A percentile compares a stretch with the other conserved stretches of the same genome.
Conservation (phyloP, 192 early-diverging fungal species). For the Rhizoclosmatium globosum region DNA sequence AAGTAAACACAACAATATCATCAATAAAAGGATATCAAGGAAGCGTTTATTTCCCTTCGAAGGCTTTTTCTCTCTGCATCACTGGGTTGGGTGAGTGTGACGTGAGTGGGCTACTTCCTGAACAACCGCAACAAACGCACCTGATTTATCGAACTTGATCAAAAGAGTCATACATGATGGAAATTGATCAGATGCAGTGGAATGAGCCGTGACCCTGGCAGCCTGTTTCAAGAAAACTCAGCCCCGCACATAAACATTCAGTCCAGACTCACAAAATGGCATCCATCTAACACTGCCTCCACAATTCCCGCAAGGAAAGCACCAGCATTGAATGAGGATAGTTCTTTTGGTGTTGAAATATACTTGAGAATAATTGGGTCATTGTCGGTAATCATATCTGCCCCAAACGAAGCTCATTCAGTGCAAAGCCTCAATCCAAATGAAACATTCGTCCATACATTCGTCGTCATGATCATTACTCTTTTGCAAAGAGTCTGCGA, state of each 20-base stretch:
- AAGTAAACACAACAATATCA: neutral
- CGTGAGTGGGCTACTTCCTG: neutral
- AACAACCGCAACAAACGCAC: conserved; percentile 15
- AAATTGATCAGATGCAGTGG: conserved; percentile 85
- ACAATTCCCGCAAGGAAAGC: conserved; percentile 97
- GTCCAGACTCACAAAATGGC: conserved; percentile 80
- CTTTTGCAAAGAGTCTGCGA: conserved; percentile 95
- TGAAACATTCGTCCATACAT: conserved; percentile 63
- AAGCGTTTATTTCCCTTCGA: conserved; percentile 39
- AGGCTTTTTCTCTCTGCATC: conserved; percentile 45
- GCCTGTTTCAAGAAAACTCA: neutral
- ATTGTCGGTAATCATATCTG: conserved; percentile 99
- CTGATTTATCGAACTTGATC: conserved; percentile 88
- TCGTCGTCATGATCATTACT: conserved; percentile 97
- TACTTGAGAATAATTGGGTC: conserved; percentile 90
- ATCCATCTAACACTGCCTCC: conserved; percentile 91
- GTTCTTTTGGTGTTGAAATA: conserved; percentile 94
- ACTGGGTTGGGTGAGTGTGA: conserved; percentile 20
- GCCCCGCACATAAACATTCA: neutral
- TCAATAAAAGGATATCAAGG: too few species aligned
- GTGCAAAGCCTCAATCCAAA: neutral
- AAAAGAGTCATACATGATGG: conserved; percentile 93
- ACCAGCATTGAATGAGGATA: conserved; percentile 89
- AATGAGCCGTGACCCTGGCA: conserved; percentile 93
- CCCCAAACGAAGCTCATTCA: neutral